phyloP scores from a whole-genome alignment of 1,284 basidiomycete genomes.

The Xerocomus nothofagi region DNA sequence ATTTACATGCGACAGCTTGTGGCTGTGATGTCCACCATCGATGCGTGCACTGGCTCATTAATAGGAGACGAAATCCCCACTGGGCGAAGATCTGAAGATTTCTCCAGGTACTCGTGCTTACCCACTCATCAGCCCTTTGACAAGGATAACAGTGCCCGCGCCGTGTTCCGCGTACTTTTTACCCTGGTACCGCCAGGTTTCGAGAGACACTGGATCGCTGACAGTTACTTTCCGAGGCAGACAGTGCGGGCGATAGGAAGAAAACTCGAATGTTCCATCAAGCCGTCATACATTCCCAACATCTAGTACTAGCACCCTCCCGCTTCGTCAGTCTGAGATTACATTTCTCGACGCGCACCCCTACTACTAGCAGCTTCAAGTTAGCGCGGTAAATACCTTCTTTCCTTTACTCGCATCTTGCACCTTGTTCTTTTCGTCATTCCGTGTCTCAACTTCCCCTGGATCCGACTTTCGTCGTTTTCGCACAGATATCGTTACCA shows the following conservation, averaged over 20 bases:
- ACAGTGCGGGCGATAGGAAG: constrained; percentile 12
- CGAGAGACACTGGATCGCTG: background rate
- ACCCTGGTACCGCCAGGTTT: background rate
- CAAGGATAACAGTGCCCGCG: background rate
- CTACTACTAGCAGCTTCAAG: background rate
- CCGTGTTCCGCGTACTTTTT: background rate
- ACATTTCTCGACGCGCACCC: background rate
- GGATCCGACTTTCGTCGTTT: background rate
- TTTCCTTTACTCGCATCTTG: background rate
- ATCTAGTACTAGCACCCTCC: background rate
- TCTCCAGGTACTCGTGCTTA: background rate
- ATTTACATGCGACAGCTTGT: too few relatives aligned
- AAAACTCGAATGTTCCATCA: constrained; percentile 11
- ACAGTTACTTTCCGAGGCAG: constrained; percentile 1
- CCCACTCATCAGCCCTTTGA: background rate
- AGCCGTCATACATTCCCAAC: background rate
- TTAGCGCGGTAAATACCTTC: constrained; percentile 6
- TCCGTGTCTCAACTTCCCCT: background rate
- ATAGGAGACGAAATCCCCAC: background rate
- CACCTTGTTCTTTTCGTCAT: background rate
- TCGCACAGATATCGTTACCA: constrained; percentile 4
- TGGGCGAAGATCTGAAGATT: background rate
- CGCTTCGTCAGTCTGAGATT: background rate
- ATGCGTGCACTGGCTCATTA: constrained; percentile 8
- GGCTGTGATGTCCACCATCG: background rate